phyloP scores from a whole-genome alignment of 202 grass and related monocot species.

The Dendrocalamus latiflorus region DNA sequence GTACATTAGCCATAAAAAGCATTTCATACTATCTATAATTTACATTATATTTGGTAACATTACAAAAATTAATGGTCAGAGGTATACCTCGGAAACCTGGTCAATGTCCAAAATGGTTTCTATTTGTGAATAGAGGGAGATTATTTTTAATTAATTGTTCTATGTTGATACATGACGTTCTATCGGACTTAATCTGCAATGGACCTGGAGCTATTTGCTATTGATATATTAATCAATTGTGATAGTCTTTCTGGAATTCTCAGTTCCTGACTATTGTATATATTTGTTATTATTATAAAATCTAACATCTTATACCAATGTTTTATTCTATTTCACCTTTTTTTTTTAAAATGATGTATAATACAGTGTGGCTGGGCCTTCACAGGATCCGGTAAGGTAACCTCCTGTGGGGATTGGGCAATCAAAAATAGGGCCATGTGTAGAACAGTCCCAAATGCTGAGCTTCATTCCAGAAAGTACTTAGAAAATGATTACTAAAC shows the following conservation, averaged over 20 bases:
- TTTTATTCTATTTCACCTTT: neutral
- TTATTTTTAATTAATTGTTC: neutral
- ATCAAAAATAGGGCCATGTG: neutral
- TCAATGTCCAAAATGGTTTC: neutral
- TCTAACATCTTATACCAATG: neutral
- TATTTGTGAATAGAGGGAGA: neutral
- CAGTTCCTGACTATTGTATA: neutral
- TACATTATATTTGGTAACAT: neutral
- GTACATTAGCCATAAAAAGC: neutral
- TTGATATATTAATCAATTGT: neutral
- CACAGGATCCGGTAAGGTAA: neutral
- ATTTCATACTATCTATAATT: neutral
- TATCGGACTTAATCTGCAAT: neutral
- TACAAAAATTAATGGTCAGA: neutral
- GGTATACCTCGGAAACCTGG: neutral
- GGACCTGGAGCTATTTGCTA: neutral
- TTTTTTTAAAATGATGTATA: neutral
- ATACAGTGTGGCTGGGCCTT: neutral
- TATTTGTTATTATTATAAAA: neutral
- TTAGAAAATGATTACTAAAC: slow-evolving; percentile 7
- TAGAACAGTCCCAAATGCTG: neutral
- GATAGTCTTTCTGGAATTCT: neutral
- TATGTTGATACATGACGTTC: neutral
- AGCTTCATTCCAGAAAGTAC: neutral
- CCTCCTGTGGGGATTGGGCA: neutral